phyloP scores from a whole-genome alignment of 1,284 basidiomycete species.

The Ganoderma boninense region DNA sequence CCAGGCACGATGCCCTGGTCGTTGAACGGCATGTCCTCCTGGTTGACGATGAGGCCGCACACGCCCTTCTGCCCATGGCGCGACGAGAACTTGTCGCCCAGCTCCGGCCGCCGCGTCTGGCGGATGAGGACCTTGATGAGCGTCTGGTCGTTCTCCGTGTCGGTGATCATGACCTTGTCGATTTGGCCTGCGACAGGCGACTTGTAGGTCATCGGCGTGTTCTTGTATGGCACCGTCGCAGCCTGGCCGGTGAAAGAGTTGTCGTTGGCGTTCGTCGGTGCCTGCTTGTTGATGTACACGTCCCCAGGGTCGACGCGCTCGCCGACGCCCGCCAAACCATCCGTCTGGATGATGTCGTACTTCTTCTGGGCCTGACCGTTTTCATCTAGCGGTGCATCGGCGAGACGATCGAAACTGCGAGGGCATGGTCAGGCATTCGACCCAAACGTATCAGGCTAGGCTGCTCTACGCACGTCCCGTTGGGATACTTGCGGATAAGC shows the following conservation, averaged over 20 bases:
- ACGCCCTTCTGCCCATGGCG: conserved; percentile 99
- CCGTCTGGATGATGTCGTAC: conserved; percentile 90
- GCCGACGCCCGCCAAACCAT: conserved; percentile 95
- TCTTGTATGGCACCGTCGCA: conserved; percentile 85
- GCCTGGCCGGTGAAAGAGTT: conserved; percentile 84
- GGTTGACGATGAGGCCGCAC: conserved; percentile 97
- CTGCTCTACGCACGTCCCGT: conserved; percentile 82
- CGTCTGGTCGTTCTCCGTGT: conserved; percentile 96
- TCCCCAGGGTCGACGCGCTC: conserved; percentile 94
- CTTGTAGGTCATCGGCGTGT: conserved; percentile 91
- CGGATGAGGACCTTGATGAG: conserved; percentile 98
- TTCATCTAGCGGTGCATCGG: conserved; percentile 90
- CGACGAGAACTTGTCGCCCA: conserved; percentile 99
- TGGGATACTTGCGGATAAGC: conserved; percentile 95
- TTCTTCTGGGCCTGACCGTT: conserved; percentile 83
- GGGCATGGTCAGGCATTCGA: not conserved
- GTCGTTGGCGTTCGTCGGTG: conserved; percentile 90
- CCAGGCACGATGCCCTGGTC: conserved; percentile 95
- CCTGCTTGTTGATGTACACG: conserved; percentile 97
- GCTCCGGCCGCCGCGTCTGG: conserved; percentile 95
- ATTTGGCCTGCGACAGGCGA: conserved; percentile 93
- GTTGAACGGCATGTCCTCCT: conserved; percentile 99
- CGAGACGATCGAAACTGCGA: conserved; percentile 88
- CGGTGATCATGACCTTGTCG: conserved; percentile 98
- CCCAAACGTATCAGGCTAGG: conserved; percentile 14